These are phyloP conservation scores for Scutellaria minor DNA, from an alignment of 257 asterid genomes.

Conservation along the genomic window DNA sequence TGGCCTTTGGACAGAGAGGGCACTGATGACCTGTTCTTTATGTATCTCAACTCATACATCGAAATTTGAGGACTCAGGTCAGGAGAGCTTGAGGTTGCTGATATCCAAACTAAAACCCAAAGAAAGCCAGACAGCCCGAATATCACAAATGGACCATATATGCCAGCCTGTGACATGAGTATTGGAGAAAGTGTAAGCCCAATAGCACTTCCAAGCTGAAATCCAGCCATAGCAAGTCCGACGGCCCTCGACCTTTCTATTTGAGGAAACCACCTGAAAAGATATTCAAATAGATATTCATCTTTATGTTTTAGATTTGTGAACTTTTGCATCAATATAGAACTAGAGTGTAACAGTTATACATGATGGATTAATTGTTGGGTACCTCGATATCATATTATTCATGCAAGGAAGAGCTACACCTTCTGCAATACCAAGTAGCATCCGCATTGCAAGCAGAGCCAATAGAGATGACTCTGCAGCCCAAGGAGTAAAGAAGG, in stretches of 20 bases:
- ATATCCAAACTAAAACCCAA: constrained; percentile 92
- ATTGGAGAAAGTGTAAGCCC: constrained; percentile 97
- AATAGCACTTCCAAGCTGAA: constrained; percentile 98
- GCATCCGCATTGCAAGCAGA: constrained; percentile 77
- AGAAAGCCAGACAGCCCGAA: constrained; percentile 89
- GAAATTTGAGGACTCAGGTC: constrained; percentile 80
- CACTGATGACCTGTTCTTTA: constrained; percentile 57
- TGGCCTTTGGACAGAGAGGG: constrained; percentile 46
- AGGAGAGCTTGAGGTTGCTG: constrained; percentile 92
- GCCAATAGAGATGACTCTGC: constrained; percentile 74
- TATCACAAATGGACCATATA: constrained; percentile 93
- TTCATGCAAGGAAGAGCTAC: constrained; percentile 99
- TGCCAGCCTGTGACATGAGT: constrained; percentile 89
- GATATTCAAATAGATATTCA: constrained; percentile 29
- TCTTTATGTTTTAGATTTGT: constrained; percentile 11
- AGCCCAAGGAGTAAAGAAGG: constrained; percentile 97
- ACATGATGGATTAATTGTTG: background rate
- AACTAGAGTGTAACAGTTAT: constrained; percentile 6
- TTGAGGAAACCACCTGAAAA: constrained; percentile 88
- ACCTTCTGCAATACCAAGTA: constrained; percentile 97
- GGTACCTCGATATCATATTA: constrained; percentile 89
- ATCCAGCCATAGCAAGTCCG: constrained; percentile 99
- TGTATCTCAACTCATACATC: constrained; percentile 66
- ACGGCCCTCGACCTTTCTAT: constrained; percentile 96
- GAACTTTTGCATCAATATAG: constrained; percentile 4